phyloP scores from a whole-genome alignment of 1,284 basidiomycete species.

The Schizophyllum amplum region DNA sequence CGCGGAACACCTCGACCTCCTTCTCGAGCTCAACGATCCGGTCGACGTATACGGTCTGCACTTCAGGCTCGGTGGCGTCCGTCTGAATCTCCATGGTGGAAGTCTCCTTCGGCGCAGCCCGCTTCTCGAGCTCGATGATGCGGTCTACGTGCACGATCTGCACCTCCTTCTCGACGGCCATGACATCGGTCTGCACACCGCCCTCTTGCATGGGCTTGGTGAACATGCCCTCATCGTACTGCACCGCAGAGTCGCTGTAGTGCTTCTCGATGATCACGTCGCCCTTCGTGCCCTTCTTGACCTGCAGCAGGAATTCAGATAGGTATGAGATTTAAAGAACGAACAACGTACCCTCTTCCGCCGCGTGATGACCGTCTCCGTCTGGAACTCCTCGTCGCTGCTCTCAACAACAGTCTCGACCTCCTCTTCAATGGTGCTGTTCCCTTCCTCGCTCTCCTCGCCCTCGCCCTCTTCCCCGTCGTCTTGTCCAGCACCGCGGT shows the following conservation, averaged over 20 bases:
- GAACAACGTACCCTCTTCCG: slow-evolving; percentile 53
- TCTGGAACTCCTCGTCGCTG: slow-evolving; percentile 64
- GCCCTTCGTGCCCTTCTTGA: slow-evolving; percentile 60
- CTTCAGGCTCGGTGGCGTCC: slow-evolving; percentile 41
- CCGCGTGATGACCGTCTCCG: slow-evolving; percentile 76
- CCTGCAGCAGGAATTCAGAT: slow-evolving; percentile 1
- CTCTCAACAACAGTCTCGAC: slow-evolving; percentile 36
- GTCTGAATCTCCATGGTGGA: slow-evolving; percentile 14
- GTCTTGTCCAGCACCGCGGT: slow-evolving; percentile 37
- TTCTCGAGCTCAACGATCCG: slow-evolving; percentile 20
- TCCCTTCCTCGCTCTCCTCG: slow-evolving; percentile 41
- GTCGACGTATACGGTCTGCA: slow-evolving; percentile 46
- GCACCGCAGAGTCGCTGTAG: slow-evolving; percentile 60
- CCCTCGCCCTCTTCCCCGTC: slow-evolving; percentile 26
- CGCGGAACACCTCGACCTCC: slow-evolving; percentile 15
- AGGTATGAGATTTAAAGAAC: slow-evolving; percentile 8
- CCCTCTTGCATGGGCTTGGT: slow-evolving; percentile 36
- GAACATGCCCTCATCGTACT: slow-evolving; percentile 52
- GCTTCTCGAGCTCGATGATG: slow-evolving; percentile 22
- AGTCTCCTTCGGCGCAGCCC: slow-evolving; percentile 6
- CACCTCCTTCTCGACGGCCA: slow-evolving; percentile 28
- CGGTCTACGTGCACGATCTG: slow-evolving; percentile 29
- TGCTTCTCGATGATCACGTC: slow-evolving; percentile 45
- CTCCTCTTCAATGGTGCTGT: slow-evolving; percentile 21
- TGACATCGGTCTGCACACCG: slow-evolving; percentile 27